These are phyloP conservation scores for Yarrowia sp. DNA, from an alignment of 805 yeast species.

Conservation along the genomic window DNA sequence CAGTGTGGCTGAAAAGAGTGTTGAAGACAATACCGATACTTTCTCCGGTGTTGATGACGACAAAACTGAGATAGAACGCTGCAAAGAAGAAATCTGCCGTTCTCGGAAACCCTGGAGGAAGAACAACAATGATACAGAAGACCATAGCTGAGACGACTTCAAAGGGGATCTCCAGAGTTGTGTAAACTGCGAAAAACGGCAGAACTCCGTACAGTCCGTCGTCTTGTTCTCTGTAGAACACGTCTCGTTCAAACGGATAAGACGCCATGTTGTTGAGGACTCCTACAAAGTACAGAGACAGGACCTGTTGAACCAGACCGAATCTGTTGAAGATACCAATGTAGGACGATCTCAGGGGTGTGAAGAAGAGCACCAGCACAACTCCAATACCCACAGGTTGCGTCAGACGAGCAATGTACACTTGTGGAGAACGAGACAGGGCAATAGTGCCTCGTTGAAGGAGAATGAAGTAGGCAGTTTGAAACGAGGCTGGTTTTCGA, in stretches of 20 bases:
- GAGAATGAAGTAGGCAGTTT: constrained; percentile 45
- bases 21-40: constrained; percentile 83
- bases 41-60: constrained; percentile 77
- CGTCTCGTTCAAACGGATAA: constrained; percentile 74
- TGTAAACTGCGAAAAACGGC: constrained; percentile 68
- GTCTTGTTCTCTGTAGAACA: constrained; percentile 78
- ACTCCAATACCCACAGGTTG: constrained; percentile 71
- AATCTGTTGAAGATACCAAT: constrained; percentile 70
- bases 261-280: constrained; percentile 78
- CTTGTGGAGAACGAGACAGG: constrained; percentile 61
- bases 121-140: constrained; percentile 66
- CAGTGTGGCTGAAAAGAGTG: constrained; percentile 73
- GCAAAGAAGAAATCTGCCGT: constrained; percentile 72
- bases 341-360: constrained; percentile 59
- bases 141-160: constrained; percentile 66
- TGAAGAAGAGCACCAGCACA: constrained; percentile 70
- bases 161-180: constrained; percentile 69
- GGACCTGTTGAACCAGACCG: constrained; percentile 76
- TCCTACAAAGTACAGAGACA: constrained; percentile 78
- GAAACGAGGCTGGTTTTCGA: constrained; percentile 2
- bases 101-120: constrained; percentile 77
- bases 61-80: constrained; percentile 60
- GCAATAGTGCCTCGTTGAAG: constrained; percentile 54
- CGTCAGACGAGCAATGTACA: constrained; percentile 66
- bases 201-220: constrained; percentile 72